These are phyloP conservation scores for Termitomyces sp. DNA, from an alignment of 768 basidiomycete genomes.

Conservation along the genomic window DNA sequence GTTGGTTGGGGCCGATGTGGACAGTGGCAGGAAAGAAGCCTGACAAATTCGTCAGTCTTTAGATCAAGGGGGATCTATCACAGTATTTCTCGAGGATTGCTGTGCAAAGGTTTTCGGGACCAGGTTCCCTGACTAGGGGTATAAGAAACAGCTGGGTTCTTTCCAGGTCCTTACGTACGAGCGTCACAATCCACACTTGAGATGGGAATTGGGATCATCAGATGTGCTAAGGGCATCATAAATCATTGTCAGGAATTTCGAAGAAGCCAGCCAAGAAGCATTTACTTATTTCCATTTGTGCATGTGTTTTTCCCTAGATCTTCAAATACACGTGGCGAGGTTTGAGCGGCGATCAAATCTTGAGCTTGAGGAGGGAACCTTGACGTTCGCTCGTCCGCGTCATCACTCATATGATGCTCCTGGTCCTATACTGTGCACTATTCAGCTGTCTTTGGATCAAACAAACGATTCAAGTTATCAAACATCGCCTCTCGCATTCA, in stretches of 20 bases:
- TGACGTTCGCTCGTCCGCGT: background rate
- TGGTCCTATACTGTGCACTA: background rate
- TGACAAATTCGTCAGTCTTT: slow-evolving; percentile 8
- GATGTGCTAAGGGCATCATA: background rate
- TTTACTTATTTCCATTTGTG: background rate
- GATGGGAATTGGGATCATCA: background rate
- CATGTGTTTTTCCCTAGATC: background rate
- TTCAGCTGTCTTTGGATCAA: background rate
- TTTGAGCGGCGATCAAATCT: background rate
- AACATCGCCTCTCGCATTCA: background rate
- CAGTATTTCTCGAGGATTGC: slow-evolving; percentile 7
- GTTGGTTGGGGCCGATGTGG: slow-evolving; percentile 22
- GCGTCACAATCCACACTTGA: background rate
- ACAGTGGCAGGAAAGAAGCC: slow-evolving; percentile 17
- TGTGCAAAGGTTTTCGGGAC: slow-evolving; percentile 5
- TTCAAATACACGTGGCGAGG: background rate
- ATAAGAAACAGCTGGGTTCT: background rate
- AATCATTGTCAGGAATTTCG: background rate
- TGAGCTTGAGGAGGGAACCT: too few species aligned
- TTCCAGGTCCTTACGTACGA: slow-evolving; percentile 1
- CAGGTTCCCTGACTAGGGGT: slow-evolving; percentile 4
- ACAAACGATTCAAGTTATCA: background rate
- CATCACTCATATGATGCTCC: background rate
- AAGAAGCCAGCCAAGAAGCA: background rate
- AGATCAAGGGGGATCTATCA: slow-evolving; percentile 14